Base-by-base conservation (phyloP, 306 rosid genomes). In the Datisca glomerata region DNA sequence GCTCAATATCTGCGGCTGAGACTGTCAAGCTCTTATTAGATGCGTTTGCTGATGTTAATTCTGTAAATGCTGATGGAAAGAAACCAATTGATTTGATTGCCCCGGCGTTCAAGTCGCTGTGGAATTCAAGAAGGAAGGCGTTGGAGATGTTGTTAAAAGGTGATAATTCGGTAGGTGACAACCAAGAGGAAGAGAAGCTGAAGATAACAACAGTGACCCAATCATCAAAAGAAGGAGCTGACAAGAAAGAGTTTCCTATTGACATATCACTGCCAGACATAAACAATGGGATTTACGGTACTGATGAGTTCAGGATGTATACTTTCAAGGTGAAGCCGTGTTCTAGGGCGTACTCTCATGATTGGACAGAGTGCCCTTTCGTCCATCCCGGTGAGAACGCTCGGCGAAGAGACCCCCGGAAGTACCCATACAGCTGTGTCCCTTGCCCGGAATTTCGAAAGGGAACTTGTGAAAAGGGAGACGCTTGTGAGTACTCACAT, bases 321-420 rank as follows among this genome's bases (percentile, higher is more conserved):
- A 78, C 81, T 44, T 91, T 91, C 85, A 91, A 91, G 78, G 93
- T 91, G 71, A 91, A 91, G 78, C 98, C 98, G 0, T 91, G 98
- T 65, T 91, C 98, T 1, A 84, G 98, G 79, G 98, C 98, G 2
- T 91, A 91, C 55, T 79, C 98, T 7, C 98, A 91, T 34, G 98
- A 91, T 53, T 91, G 98, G 98, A 91, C 98, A 0, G 98, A 91
- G 75, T 91, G 98, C 36, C 98, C 98, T 0, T 91, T 91, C 21
- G 98, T 80, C 67, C 98, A 91, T 51, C 98, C 98, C 0, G 98
- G 98, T 15, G 98, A 91, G 91, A 91, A 91, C 13, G 98, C 98
- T 2, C 66, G 98, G 79, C 79, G 98, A 49, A 78, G 98, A 56
- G 98, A 91, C 91, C 98, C 98, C 39, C 44, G 68, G 63, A 91